Evolutionary conservation across 2,329 filamentous ascomycete genomes (phyloP), one percentile per base, ranked within the genome.

Genomic region (Pestalotiopsis sp.): DNA sequence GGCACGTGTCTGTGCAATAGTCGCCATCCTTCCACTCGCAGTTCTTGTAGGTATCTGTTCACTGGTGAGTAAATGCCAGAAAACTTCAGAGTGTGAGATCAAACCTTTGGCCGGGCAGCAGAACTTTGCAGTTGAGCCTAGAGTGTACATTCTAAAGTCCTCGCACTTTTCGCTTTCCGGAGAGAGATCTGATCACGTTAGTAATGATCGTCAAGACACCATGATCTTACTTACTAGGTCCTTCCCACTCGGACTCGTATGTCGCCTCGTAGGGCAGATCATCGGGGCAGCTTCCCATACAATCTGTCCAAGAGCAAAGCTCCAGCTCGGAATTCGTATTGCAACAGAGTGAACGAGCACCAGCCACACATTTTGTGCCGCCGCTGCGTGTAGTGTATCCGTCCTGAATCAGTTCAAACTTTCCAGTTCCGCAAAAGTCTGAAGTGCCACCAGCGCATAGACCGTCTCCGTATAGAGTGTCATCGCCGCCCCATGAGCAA

Each of bases 401-500:
- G 26, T 60, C 57, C 26, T 60, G 57, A 7, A 60, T 60, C 57
- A 60, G 26, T 60, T 60, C 57, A 35, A 30, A 60, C 7, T 60
- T 60, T n/a, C 26, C 57, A 30, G 57, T 39, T 17, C 57, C 57
- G 10, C 57, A 60, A n/a, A 60, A 60, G 30, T 30, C 57, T 4
- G 57, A 60, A 11, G 57, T 60, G 26, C 57, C 57, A n/a, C 57
- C 57, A 60, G 57, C 57, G 57, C 57, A 60, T 9, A 60, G 22
- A 24, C 57, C 57, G 26, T 60, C 57, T 60, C 57, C 57, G 14
- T 60, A 60, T 1, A 60, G 2, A 2, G 57, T 60, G 17, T 60
- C 57, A 39, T 60, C 57, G n/a, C 57, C 57, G 14, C 22, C 17
- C 57, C 57, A 60, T 14, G 26, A 14, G 26, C 57, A 60, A 30